Percentiles rank a stretch among this genome's conserved stretches.
These are phyloP conservation scores for Yarrowia yakushimensis DNA, from an alignment of 805 yeast species.

Conservation along the genomic window DNA sequence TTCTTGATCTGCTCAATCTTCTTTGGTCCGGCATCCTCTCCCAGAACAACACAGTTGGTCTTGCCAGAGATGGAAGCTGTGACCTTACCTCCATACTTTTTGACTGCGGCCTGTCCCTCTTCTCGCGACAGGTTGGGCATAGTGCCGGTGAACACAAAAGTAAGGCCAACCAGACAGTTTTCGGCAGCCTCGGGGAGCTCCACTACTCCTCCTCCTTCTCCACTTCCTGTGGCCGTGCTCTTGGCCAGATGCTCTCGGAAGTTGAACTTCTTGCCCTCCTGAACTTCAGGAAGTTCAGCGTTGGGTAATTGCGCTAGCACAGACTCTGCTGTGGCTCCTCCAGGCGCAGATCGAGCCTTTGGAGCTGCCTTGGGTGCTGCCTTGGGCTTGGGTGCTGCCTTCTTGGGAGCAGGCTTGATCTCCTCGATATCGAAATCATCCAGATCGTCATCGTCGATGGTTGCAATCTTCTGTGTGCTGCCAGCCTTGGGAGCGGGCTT, in stretches of 20 bases:
- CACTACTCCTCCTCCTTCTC: slow-evolving; percentile 29
- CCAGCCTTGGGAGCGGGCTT: not conserved
- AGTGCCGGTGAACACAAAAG: slow-evolving; percentile 90
- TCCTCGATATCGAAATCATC: slow-evolving; percentile 23
- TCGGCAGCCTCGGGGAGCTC: slow-evolving; percentile 79
- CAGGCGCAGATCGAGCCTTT: not conserved
- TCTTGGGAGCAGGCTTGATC: slow-evolving; percentile 1
- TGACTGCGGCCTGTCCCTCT: slow-evolving; percentile 70
- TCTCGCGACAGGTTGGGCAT: slow-evolving; percentile 76
- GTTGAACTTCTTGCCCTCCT: slow-evolving; percentile 50
- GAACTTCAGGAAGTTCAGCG: slow-evolving; percentile 56
- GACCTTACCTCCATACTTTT: slow-evolving; percentile 86
- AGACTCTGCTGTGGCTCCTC: slow-evolving; percentile 47
- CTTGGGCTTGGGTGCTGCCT: slow-evolving; percentile 6
- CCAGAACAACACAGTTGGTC: slow-evolving; percentile 85
- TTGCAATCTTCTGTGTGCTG: not conserved
- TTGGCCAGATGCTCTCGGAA: slow-evolving; percentile 57
- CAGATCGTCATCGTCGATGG: slow-evolving; percentile 13
- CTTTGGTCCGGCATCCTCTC: slow-evolving; percentile 96
- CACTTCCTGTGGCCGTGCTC: slow-evolving; percentile 20
- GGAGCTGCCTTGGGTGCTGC: slow-evolving; percentile 25
- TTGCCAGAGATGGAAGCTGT: slow-evolving; percentile 76
- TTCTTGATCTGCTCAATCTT: slow-evolving; percentile 77
- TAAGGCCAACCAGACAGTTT: slow-evolving; percentile 81
- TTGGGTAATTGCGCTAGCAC: slow-evolving; percentile 66